phyloP scores from a whole-genome alignment of 257 asterid genomes.

The Rehmannia glutinosa region DNA sequence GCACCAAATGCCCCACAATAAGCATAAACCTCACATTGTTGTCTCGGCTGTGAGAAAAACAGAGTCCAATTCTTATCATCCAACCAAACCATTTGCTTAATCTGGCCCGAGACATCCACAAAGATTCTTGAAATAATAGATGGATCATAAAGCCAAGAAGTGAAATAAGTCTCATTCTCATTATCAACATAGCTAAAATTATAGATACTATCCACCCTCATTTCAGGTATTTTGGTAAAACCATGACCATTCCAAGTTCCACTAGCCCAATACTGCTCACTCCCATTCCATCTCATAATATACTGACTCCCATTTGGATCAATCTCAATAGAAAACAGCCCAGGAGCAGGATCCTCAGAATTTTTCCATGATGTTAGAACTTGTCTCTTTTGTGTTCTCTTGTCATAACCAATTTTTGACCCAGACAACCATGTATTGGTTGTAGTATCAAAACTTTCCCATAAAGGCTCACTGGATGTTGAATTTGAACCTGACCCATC shows the following conservation, averaged over 20 bases:
- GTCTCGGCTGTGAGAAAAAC: slow-evolving; percentile 50
- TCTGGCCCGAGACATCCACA: slow-evolving; percentile 48
- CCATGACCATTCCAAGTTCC: slow-evolving; percentile 61
- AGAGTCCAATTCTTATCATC: slow-evolving; percentile 29
- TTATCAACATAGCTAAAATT: slow-evolving; percentile 33
- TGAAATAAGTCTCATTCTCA: slow-evolving; percentile 42
- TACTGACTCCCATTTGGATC: slow-evolving; percentile 37
- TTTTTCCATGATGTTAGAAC: slow-evolving; percentile 76
- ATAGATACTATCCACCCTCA: slow-evolving; percentile 37
- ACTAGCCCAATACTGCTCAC: slow-evolving; percentile 50
- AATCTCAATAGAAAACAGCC: slow-evolving; percentile 61
- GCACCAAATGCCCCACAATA: slow-evolving; percentile 47
- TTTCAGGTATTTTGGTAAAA: slow-evolving; percentile 61
- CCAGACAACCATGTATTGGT: slow-evolving; percentile 71
- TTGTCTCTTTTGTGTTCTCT: slow-evolving; percentile 33
- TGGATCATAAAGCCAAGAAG: slow-evolving; percentile 33
- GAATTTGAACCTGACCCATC: slow-evolving; percentile 26
- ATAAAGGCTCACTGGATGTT: slow-evolving; percentile 12
- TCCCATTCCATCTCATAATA: slow-evolving; percentile 48
- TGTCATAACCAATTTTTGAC: slow-evolving; percentile 50
- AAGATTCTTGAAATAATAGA: slow-evolving; percentile 23
- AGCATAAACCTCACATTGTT: slow-evolving; percentile 52
- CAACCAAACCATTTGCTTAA: slow-evolving; percentile 33
- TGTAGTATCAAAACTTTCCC: slow-evolving; percentile 68
- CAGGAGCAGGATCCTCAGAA: slow-evolving; percentile 69